Conservation (phyloP, 345 rosid genomes). For the Lagerstroemia speciosa region DNA sequence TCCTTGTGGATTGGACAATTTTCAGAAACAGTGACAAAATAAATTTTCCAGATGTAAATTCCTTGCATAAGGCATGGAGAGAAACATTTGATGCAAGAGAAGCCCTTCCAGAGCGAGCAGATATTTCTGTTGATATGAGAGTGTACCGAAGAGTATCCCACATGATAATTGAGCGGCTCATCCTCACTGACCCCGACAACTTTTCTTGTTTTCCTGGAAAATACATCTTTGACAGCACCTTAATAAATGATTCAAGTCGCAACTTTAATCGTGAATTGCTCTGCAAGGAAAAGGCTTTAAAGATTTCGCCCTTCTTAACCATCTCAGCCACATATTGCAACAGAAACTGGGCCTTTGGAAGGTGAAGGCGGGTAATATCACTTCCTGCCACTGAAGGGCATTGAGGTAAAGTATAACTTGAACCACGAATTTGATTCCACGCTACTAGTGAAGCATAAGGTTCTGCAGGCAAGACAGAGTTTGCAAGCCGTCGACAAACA, state of each 20-base stretch:
- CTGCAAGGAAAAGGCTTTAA: constrained; percentile 33
- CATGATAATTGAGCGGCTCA: constrained; percentile 48
- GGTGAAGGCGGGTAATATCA: constrained; percentile 27
- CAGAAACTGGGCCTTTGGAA: constrained; percentile 54
- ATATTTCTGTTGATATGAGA: constrained; percentile 70
- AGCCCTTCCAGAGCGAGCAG: constrained; percentile 55
- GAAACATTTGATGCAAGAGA: constrained; percentile 39
- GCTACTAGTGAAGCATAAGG: constrained; percentile 37
- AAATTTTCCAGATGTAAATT: constrained; percentile 63
- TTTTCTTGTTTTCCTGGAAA: constrained; percentile 34
- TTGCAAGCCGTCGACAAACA: constrained; percentile 81
- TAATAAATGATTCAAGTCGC: constrained; percentile 45
- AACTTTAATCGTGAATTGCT: constrained; percentile 30
- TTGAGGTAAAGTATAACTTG: constrained; percentile 15
- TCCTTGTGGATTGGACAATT: constrained; percentile 47
- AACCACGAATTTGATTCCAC: constrained; percentile 37
- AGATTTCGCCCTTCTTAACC: constrained; percentile 35
- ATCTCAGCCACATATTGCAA: constrained; percentile 49
- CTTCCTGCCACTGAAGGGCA: constrained; percentile 20
- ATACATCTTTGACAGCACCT: constrained; percentile 46
- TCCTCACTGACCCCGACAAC: constrained; percentile 29
- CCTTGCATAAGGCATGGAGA: constrained; percentile 48
- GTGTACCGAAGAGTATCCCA: constrained; percentile 96
- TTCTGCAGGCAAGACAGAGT: constrained; percentile 65
- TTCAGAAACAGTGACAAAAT: constrained; percentile 59